These are phyloP conservation scores for Didymella exigua DNA, from an alignment of 2,329 filamentous ascomycete genomes.

Conservation along the genomic window DNA sequence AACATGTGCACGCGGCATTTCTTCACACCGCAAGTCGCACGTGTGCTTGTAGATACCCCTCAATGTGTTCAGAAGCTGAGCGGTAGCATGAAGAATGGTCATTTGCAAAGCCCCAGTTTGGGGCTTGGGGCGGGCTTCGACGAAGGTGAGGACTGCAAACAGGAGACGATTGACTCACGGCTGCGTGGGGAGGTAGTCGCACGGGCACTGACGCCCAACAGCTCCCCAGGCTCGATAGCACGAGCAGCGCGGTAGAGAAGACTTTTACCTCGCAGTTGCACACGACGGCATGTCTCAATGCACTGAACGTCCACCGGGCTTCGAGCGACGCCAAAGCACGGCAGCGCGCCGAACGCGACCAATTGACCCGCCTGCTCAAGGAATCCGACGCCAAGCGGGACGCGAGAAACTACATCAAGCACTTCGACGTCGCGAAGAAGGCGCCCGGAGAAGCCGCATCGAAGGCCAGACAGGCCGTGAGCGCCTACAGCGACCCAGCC, in stretches of 20 bases:
- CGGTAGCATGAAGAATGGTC: constrained; percentile 49
- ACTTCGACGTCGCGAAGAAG: constrained; percentile 64
- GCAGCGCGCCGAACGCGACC: constrained; percentile 45
- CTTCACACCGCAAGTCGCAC: constrained; percentile 13
- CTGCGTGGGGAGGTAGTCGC: neutral
- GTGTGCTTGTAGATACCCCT: neutral
- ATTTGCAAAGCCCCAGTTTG: constrained; percentile 42
- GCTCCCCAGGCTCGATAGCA: constrained; percentile 34
- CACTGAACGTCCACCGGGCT: constrained; percentile 25
- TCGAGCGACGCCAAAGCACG: constrained; percentile 44
- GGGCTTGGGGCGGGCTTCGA: constrained; percentile 38
- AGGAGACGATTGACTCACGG: constrained; percentile 16
- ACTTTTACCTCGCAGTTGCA: constrained; percentile 15
- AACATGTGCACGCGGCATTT: constrained; percentile 16
- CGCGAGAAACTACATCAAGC: constrained; percentile 87
- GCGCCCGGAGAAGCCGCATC: constrained; percentile 11
- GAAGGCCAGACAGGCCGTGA: constrained; percentile 21
- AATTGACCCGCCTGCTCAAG: constrained; percentile 65
- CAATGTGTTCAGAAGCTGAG: constrained; percentile 17
- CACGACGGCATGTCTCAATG: constrained; percentile 15
- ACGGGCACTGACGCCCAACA: constrained; percentile 19
- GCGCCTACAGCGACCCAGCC: constrained; percentile 40
- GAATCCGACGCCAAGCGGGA: constrained; percentile 92
- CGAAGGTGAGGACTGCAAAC: constrained; percentile 24
- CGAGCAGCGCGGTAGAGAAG: constrained; percentile 5